Percentiles rank a stretch among this genome's conserved stretches.
These are phyloP conservation scores for Dactylis glomerata DNA, from an alignment of 176 grass and related monocot genomes.

Conservation along the genomic window DNA sequence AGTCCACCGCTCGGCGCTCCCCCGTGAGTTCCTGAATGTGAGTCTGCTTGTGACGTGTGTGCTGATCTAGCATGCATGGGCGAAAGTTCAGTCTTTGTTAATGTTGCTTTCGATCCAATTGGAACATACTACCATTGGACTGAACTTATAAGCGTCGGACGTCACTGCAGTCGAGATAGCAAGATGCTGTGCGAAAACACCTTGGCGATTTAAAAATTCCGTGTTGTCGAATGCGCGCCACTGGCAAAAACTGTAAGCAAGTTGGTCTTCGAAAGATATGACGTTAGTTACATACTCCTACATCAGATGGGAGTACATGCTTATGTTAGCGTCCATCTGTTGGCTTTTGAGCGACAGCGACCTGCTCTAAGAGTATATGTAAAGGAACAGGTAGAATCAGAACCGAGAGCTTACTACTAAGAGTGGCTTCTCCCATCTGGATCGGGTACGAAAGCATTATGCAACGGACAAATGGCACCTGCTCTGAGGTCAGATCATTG, in stretches of 20 bases:
- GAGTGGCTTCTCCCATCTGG: not conserved
- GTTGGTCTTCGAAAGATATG: not conserved
- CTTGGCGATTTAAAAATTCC: not conserved
- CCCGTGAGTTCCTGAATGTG: no score
- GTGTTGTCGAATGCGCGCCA: not conserved
- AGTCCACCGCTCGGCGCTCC: no score
- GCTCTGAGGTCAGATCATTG: not conserved
- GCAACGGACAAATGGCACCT: not conserved
- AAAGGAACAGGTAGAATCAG: not conserved
- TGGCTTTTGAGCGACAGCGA: slow-evolving; percentile 5
- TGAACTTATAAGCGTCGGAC: not conserved
- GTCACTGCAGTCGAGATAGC: not conserved
- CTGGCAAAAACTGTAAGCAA: not conserved
- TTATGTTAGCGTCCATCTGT: not conserved
- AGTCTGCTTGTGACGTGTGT: no score
- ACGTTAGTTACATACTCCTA: not conserved
- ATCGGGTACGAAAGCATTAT: not conserved
- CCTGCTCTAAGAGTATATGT: not conserved
- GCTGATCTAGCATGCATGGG: no score
- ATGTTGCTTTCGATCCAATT: no score
- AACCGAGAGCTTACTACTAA: not conserved
- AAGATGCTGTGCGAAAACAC: not conserved
- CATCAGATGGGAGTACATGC: no score
- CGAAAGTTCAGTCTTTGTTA: no score
- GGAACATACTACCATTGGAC: no score